Evolutionary conservation across 495 filamentous ascomycete species (phyloP).

Genomic region (Neurospora sp.): DNA sequence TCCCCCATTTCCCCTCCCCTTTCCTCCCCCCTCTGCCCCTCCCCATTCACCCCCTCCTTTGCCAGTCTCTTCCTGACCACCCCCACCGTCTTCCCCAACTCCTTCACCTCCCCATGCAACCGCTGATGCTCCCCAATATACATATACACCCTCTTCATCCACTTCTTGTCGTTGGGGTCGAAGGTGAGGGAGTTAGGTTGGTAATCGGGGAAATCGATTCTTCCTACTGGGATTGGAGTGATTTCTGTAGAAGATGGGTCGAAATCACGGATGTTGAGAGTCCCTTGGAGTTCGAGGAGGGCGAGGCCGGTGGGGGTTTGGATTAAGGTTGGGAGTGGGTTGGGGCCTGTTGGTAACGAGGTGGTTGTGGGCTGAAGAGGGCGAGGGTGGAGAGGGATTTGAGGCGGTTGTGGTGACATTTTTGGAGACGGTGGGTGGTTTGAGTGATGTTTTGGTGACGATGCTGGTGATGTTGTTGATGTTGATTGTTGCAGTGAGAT

Average conservation of each 20-base stretch:
- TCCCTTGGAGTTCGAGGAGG: conserved; percentile 85
- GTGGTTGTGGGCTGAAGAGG: background rate
- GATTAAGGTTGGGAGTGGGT: conserved; percentile 74
- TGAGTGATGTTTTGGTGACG: background rate
- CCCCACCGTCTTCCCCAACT: conserved; percentile 64
- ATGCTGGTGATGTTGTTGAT: background rate
- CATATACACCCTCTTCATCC: conserved; percentile 84
- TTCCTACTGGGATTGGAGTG: conserved; percentile 51
- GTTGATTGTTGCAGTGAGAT: background rate
- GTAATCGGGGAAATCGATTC: conserved; percentile 72
- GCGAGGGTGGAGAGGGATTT: conserved; percentile 9
- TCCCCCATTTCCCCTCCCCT: background rate
- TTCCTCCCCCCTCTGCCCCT: too few species aligned
- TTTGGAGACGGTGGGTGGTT: background rate
- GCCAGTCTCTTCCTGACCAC: conserved; percentile 45
- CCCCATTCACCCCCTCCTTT: too few species aligned
- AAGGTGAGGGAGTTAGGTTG: conserved; percentile 29
- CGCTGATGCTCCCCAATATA: conserved; percentile 87
- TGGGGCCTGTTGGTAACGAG: conserved; percentile 3
- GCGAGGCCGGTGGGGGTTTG: conserved; percentile 72
- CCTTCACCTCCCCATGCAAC: conserved; percentile 84
- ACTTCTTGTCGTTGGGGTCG: conserved; percentile 41
- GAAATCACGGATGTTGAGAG: conserved; percentile 54
- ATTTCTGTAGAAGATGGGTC: conserved; percentile 4
- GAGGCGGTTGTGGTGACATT: conserved; percentile 6